Conservation (phyloP, 2,329 filamentous ascomycete genomes). For the Biscogniauxia marginata region DNA sequence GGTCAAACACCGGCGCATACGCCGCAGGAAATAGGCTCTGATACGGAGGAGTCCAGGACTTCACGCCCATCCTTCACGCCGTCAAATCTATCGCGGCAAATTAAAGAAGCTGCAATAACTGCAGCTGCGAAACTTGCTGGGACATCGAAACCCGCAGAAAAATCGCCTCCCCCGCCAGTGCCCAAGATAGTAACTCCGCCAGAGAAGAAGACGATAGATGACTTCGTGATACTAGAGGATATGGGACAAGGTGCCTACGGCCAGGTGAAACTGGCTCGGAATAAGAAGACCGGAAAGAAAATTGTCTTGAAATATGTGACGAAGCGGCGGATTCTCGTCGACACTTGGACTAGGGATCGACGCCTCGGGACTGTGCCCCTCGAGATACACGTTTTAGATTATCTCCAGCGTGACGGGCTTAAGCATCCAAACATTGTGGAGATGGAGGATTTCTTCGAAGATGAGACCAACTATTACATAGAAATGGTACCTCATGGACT, state of each 20-base stretch:
- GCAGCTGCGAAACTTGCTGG: conserved; percentile 55
- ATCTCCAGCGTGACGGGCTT: conserved; percentile 72
- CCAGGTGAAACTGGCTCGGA: conserved; percentile 90
- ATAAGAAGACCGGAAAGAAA: conserved; percentile 76
- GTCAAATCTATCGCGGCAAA: conserved; percentile 52
- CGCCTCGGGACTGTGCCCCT: conserved; percentile 90
- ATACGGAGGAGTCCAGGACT: conserved; percentile 48
- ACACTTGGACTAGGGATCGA: conserved; percentile 96
- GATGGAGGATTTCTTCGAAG: conserved; percentile 73
- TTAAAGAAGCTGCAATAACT: conserved; percentile 56
- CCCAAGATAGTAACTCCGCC: conserved; percentile 37
- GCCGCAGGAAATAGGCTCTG: conserved; percentile 55
- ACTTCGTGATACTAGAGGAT: conserved; percentile 91
- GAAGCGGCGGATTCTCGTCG: conserved; percentile 92
- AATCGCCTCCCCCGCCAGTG: conserved; percentile 28
- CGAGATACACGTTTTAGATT: conserved; percentile 96
- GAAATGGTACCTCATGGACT: conserved; percentile 95
- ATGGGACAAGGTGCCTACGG: conserved; percentile 99
- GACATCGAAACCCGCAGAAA: conserved; percentile 25
- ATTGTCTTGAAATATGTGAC: conserved; percentile 98
- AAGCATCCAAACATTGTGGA: conserved; percentile 69
- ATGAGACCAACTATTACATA: conserved; percentile 94
- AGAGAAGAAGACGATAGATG: conserved; percentile 79
- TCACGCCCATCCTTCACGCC: conserved; percentile 37
- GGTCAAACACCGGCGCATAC: conserved; percentile 64